A percentile compares a stretch with the other conserved stretches of the same genome.
Conservation (phyloP, 768 basidiomycete genomes). For the Phlebiopsis flavidoalba region DNA sequence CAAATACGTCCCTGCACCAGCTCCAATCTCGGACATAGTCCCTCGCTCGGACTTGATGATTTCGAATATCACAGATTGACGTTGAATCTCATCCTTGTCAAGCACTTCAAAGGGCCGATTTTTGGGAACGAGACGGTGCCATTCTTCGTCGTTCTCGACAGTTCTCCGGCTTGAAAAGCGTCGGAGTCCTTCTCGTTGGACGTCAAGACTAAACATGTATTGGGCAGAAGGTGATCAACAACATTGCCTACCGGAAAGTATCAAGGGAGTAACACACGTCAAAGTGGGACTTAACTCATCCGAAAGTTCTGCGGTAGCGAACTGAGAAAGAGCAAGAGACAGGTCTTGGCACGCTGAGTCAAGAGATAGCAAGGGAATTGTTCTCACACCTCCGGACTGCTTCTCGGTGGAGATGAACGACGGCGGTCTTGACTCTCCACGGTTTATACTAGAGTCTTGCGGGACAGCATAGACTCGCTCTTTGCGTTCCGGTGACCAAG, state of each 20-base stretch:
- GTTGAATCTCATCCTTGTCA: slow-evolving; percentile 71
- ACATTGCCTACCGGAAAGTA: not conserved
- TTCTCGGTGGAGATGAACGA: slow-evolving; percentile 19
- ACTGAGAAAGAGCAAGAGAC: slow-evolving; percentile 12
- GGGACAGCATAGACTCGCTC: slow-evolving; percentile 18
- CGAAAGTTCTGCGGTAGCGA: slow-evolving; percentile 12
- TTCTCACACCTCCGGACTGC: slow-evolving; percentile 22
- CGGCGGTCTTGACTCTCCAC: slow-evolving; percentile 22
- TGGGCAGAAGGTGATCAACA: not conserved
- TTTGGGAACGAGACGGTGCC: slow-evolving; percentile 75
- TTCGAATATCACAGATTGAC: slow-evolving; percentile 87
- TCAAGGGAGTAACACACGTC: slow-evolving; percentile 14
- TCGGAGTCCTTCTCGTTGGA: slow-evolving; percentile 58
- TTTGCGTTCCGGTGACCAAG: slow-evolving; percentile 19
- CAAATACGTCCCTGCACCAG: slow-evolving; percentile 66
- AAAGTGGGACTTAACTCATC: slow-evolving; percentile 22
- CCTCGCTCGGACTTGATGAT: slow-evolving; percentile 86
- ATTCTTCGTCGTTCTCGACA: slow-evolving; percentile 74
- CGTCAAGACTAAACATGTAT: slow-evolving; percentile 39
- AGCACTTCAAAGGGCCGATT: slow-evolving; percentile 60
- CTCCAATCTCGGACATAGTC: slow-evolving; percentile 76
- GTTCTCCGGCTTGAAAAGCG: slow-evolving; percentile 64
- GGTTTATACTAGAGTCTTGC: slow-evolving; percentile 13
- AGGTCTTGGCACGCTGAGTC: slow-evolving; percentile 6
- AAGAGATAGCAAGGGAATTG: slow-evolving; percentile 3